Evolutionary conservation across 371 early-diverging fungal species (phyloP).

Genomic region (Neoconidiobolus thromboides): DNA sequence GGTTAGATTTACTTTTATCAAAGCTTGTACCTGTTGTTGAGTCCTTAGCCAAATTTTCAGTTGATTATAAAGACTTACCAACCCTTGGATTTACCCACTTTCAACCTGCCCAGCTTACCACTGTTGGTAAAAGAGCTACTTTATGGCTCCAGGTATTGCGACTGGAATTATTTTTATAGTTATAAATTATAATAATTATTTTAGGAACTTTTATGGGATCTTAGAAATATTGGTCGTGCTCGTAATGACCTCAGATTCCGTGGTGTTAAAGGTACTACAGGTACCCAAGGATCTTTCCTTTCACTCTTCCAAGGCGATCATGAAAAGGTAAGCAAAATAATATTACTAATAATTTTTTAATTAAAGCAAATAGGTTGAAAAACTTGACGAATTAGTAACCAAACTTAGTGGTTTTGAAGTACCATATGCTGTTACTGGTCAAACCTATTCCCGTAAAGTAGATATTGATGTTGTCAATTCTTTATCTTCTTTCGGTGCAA

Average conservation of each 20-base stretch:
- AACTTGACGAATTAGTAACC: conserved; percentile 77
- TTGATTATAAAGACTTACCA: conserved; percentile 61
- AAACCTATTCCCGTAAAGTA: conserved; percentile 95
- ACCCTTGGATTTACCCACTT: conserved; percentile 96
- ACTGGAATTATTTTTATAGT: neutral
- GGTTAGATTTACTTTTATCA: conserved; percentile 70
- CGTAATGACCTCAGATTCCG: conserved; percentile 79
- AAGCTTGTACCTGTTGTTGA: conserved; percentile 72
- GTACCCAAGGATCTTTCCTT: conserved; percentile 95
- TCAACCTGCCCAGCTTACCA: conserved; percentile 95
- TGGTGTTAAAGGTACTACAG: conserved; percentile 97
- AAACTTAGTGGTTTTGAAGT: conserved; percentile 71
- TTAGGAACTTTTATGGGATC: conserved; percentile 84
- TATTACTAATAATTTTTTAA: no score
- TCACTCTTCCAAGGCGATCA: conserved; percentile 88
- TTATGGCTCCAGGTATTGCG: conserved; percentile 59
- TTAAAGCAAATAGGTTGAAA: conserved; percentile 13
- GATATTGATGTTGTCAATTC: conserved; percentile 80
- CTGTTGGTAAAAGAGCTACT: conserved; percentile 94
- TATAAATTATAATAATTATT: no score
- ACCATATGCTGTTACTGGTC: conserved; percentile 85
- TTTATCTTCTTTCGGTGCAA: conserved; percentile 82
- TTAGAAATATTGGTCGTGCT: conserved; percentile 79
- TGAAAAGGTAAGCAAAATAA: conserved; percentile 27
- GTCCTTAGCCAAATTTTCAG: conserved; percentile 60